Base-by-base conservation (phyloP, 2,329 filamentous ascomycete species). In the Salinomyces thailandicus region DNA sequence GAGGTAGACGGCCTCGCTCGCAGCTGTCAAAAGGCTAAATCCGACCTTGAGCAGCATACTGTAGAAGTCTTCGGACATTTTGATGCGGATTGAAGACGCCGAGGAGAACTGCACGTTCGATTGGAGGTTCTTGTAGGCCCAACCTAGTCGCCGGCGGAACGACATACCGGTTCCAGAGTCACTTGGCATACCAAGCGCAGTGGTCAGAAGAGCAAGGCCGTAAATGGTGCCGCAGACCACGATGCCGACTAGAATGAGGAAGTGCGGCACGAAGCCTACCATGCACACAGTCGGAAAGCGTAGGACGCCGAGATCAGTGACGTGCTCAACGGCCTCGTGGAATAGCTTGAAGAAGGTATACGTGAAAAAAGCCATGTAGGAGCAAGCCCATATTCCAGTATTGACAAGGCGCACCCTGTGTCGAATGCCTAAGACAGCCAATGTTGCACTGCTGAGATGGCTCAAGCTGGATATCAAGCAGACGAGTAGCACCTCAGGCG, bases 271-370 rank as follows among this genome's bases (percentile, higher is more conserved):
- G 57, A 96, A 95, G 1, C 89, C 85, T 18, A 96, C 81, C 40
- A 96, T 86, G 52, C 85, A 95, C 27, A 96, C 86, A 0, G 87
- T 95, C 3, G 91, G 91, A 47, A 93, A 95, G 42, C 85, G 75
- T 28, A 95, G 68, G 8, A 94, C 68, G 3, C 84, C 81, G 4
- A 77, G 59, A 41, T 83, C 75, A 19, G 79, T 73, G 12, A 76
- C 52, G 5, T 74, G 75, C 42, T 58, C 51, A 75, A 79, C 36
- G 47, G 61, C 46, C 62, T 62, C 36, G 38, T 52, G 38, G 36
- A 59, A 46, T 8, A 60, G 46, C 36, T 58, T 59, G 22, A 75
- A 54, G 20, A 85, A 76, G 44, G 84, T 87, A 74, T 81, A 85
- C 3, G 81, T 62, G 46, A 96, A 86, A 20, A 82, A 81, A 24